Evolutionary conservation across 2,329 filamentous ascomycete genomes (phyloP).

Genomic region (Aspergillus fructus): DNA sequence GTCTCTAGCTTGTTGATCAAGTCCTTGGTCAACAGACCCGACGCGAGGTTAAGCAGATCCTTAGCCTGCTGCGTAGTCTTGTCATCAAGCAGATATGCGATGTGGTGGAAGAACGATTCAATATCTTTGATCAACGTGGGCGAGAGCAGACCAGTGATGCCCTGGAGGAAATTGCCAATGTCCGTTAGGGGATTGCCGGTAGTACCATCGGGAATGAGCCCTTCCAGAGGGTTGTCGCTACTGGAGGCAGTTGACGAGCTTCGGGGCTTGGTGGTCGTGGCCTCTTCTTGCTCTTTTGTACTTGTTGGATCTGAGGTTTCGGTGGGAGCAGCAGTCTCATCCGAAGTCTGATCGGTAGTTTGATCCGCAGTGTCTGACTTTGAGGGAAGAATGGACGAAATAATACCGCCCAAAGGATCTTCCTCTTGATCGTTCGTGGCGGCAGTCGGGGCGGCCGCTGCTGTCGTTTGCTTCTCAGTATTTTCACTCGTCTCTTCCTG

Average conservation of each 20-base stretch:
- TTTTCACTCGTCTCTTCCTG: slow-evolving; percentile 5
- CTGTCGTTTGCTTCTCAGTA: background rate
- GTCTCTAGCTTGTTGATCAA: slow-evolving; percentile 25
- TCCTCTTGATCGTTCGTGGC: slow-evolving; percentile 2
- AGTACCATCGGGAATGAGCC: slow-evolving; percentile 13
- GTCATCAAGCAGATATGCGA: slow-evolving; percentile 34
- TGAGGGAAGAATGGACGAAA: background rate
- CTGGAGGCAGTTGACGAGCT: slow-evolving; percentile 1
- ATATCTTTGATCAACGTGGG: slow-evolving; percentile 30
- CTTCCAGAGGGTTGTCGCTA: background rate
- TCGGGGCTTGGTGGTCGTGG: background rate
- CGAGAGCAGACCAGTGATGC: slow-evolving; percentile 26
- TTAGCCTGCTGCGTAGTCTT: slow-evolving; percentile 32
- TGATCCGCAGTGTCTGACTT: background rate
- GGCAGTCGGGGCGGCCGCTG: background rate
- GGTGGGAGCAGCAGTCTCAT: background rate
- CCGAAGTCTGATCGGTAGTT: background rate
- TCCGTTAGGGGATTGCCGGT: slow-evolving; percentile 19
- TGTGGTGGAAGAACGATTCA: slow-evolving; percentile 35
- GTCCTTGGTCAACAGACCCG: slow-evolving; percentile 23
- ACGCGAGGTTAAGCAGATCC: slow-evolving; percentile 25
- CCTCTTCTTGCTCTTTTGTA: background rate
- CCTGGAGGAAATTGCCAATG: slow-evolving; percentile 35
- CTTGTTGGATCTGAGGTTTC: slow-evolving; percentile 4
- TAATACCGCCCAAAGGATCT: background rate